Percentiles rank a stretch among this genome's conserved stretches.
These are phyloP conservation scores for Triglochin maritima DNA, from an alignment of 106 monocot genomes.

Conservation along the genomic window DNA sequence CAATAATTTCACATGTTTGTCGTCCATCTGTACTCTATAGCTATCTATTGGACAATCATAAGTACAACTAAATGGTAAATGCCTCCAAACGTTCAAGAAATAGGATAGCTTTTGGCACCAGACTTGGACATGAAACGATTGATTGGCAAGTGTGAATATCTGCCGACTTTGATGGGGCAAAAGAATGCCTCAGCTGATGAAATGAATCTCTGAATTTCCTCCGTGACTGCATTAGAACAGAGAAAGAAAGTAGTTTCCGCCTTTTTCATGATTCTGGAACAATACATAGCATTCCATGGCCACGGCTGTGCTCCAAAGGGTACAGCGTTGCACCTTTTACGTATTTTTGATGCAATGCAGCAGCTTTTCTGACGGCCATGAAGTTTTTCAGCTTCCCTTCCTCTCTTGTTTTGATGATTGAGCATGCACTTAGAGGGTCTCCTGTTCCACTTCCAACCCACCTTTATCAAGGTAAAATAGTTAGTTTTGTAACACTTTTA, in stretches of 20 bases:
- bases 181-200: background rate
- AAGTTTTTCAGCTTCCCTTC: conserved; percentile 16
- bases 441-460: conserved; percentile 35
- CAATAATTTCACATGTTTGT: no score
- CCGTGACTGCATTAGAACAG: no score
- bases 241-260: no score
- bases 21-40: no score
- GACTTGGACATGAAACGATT: no score
- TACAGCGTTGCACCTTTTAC: conserved; percentile 72
- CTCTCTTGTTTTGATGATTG: conserved; percentile 47
- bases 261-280: conserved; percentile 20
- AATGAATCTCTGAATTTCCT: background rate
- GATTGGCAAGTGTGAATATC: no score
- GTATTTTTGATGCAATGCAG: conserved; percentile 39
- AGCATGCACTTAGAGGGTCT: conserved; percentile 51
- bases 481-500: background rate
- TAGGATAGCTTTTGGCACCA: no score
- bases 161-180: no score
- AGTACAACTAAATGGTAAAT: no score
- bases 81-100: no score
- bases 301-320: conserved; percentile 59
- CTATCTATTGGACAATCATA: no score
- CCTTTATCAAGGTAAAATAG: conserved; percentile 13
- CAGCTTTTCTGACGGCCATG: conserved; percentile 35
- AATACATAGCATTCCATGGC: conserved; percentile 60